A percentile compares a stretch with the other conserved stretches of the same genome.
Conservation (phyloP, 768 basidiomycete species). For the Mycena polygramma region DNA sequence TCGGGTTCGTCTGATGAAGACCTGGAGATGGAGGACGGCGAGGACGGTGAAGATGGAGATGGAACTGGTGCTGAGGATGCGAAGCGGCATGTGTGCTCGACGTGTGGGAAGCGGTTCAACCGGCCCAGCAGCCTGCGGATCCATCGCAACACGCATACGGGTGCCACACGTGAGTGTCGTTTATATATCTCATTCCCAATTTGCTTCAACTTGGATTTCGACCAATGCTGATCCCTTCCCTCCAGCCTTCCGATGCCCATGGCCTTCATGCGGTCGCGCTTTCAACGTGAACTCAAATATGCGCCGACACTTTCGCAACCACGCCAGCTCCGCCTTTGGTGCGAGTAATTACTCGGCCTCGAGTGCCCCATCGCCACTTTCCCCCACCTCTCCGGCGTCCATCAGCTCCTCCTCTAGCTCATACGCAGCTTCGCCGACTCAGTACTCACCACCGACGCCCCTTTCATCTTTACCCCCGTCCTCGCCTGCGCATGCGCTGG, state of each 20-base stretch:
- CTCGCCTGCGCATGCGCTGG: too few species aligned
- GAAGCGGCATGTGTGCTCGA: constrained; percentile 10
- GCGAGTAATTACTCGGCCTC: too few species aligned
- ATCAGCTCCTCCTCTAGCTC: too few species aligned
- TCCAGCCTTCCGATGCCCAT: constrained; percentile 23
- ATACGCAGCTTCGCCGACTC: too few species aligned
- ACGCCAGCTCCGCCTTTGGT: background rate
- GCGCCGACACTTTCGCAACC: constrained; percentile 26
- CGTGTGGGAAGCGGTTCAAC: constrained; percentile 57
- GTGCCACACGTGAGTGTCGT: constrained; percentile 67
- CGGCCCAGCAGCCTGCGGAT: constrained; percentile 76
- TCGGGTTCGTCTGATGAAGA: background rate
- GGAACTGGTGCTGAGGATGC: background rate
- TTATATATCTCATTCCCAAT: background rate
- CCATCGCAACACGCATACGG: constrained; percentile 77
- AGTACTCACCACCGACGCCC: too few species aligned
- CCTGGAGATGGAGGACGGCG: background rate
- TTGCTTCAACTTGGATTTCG: background rate
- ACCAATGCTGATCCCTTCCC: background rate
- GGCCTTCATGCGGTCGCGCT: constrained; percentile 18
- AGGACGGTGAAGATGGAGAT: background rate
- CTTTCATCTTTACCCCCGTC: too few species aligned
- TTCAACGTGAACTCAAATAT: constrained; percentile 33
- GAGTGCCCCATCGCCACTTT: too few species aligned
- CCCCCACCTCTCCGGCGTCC: too few species aligned